Evolutionary conservation across 805 yeast genomes (phyloP), one percentile per base, ranked within the genome.

Genomic region (Suhomyces prunicola): DNA sequence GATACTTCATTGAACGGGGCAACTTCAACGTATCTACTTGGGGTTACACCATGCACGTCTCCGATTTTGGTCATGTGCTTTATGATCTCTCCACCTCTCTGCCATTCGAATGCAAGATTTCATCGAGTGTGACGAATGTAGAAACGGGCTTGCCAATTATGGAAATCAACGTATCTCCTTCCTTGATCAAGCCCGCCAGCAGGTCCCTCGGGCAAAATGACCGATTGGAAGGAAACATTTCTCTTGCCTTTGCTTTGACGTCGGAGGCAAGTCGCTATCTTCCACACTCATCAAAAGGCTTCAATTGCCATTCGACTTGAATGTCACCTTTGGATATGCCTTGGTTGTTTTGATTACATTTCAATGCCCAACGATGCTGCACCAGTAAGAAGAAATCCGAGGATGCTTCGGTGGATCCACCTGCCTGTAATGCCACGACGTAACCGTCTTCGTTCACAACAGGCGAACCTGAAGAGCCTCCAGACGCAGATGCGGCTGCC

Each of bases 401-500:
- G 0, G 97, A 89, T 1, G 97, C 92, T 59, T 88, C 94, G 1
- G 91, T 82, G 6, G 88, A 83, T 2, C 97, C 97, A 64, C 97
- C 97, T 1, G 97, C 97, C 70, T 90, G 97, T 50, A 92, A 72
- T 0, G 97, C 97, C 17, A 92, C 89, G 0, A 93, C 97, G 63
- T 83, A 70, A 2, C 97, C 97, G 60, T 88, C 86, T 44, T 87
- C 84, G 67, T 90, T 87, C 2, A 92, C 96, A n/a, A 92, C 97
- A 0, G 97, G 97, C 3, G 97, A 90, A 7, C 97, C 97, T 47
- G 94, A 86, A 3, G 97, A 90, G 2, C 97, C 97, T 29, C 97
- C 97, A 15, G 96, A 87, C 0, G 97, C 97, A 54, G 91, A 83
- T 0, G 97, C 97, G 6, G 97, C 97, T 0, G 97, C 97, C 71